Base-by-base conservation (phyloP, 768 basidiomycete species). In the Termitomyces sp. region DNA sequence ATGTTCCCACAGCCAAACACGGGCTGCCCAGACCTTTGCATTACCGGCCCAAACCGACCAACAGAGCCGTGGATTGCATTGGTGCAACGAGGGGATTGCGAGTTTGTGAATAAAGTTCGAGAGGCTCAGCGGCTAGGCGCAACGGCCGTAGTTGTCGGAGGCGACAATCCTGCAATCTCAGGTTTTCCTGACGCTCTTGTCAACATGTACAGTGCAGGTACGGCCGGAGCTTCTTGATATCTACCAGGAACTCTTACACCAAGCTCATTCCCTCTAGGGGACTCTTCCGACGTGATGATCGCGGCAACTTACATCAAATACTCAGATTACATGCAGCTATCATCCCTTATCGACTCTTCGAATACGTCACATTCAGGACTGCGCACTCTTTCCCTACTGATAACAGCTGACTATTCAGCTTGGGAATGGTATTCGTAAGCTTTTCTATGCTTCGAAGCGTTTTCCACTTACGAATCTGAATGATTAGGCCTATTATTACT, bases 351-450 rank as follows among this genome's bases (percentile, higher is more conserved):
- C 58, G 72, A 78, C 24, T 72, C 80, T 28, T 91, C 88, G 38
- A 92, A 91, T 58, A 88, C 88, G 3, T 88, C 90, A 22, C 88
- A 92, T 65, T 85, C 86, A 38, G 90, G 89, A 43, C 65, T 92
- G 50, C 80, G 77, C 44, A 92, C 91, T 0, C 78, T 93, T 30
- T 88, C 89, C 2, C 73, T 93, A 26, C 75, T 88, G 58, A 87
- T 93, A 64, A 89, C 83, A 14, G 85, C 87, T 5, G 88, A 90
- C 61, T 88, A 87, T 66, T 87, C 88, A 14, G 83, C 87, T 44
- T 94, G 92, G 87, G 91, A 94, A 67, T 95, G 93, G 92, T 93
- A 92, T 68, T 92, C 90, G 90, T 92, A 64, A 63, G 85, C 81
- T 63, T 6, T 56, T 26, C 43, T 13, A 30, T 46, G 56, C 40